Evolutionary conservation across 2,329 filamentous ascomycete genomes (phyloP).

Genomic region (Metarhizium guizhouense): DNA sequence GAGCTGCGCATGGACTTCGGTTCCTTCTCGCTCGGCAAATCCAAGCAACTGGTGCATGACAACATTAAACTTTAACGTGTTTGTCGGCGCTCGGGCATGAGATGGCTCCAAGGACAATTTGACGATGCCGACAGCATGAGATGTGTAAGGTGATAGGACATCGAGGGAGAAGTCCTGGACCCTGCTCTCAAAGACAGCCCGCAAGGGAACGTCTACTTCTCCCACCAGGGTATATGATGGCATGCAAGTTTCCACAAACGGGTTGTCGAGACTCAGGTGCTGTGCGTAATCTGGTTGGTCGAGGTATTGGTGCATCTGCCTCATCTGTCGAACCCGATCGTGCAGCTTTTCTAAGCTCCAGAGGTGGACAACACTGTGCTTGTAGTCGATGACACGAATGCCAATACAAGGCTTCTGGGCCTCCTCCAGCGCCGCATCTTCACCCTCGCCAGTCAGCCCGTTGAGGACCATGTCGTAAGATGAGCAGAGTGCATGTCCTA

Average conservation of each 20-base stretch:
- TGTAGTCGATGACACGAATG: slow-evolving; percentile 85
- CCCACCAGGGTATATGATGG: slow-evolving; percentile 88
- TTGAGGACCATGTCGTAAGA: slow-evolving; percentile 96
- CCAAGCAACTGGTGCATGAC: slow-evolving; percentile 95
- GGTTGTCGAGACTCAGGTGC: slow-evolving; percentile 86
- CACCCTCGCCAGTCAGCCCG: slow-evolving; percentile 76
- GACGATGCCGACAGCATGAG: slow-evolving; percentile 81
- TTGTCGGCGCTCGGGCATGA: slow-evolving; percentile 82
- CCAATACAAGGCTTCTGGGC: slow-evolving; percentile 84
- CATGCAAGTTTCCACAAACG: slow-evolving; percentile 85
- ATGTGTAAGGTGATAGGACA: slow-evolving; percentile 85
- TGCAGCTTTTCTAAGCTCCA: slow-evolving; percentile 94
- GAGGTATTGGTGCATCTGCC: slow-evolving; percentile 93
- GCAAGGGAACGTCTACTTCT: slow-evolving; percentile 84
- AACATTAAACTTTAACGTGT: slow-evolving; percentile 94
- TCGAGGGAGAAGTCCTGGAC: slow-evolving; percentile 93
- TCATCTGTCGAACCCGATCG: slow-evolving; percentile 81
- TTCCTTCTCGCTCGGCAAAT: slow-evolving; percentile 92
- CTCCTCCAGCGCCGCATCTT: slow-evolving; percentile 71
- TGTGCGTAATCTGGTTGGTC: slow-evolving; percentile 91
- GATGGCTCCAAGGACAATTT: slow-evolving; percentile 89
- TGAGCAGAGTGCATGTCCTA: slow-evolving; percentile 80
- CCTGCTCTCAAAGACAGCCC: slow-evolving; percentile 86
- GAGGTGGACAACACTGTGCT: slow-evolving; percentile 73
- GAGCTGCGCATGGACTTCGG: slow-evolving; percentile 92